Evolutionary conservation across 441 rosid species (phyloP).

Genomic region (Erysimum pusillum): DNA sequence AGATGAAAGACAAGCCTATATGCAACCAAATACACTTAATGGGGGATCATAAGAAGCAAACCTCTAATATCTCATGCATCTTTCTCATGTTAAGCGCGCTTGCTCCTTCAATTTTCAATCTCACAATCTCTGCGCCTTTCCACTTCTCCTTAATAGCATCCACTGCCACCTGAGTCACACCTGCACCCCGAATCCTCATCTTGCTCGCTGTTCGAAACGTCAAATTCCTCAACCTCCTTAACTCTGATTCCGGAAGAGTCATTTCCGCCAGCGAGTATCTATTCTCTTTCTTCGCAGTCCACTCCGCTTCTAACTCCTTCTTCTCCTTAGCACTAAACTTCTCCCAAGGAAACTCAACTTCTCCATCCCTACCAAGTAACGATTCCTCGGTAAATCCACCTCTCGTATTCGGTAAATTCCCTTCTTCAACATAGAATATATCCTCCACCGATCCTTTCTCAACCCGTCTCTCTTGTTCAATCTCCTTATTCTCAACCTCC

Average conservation of each 20-base stretch:
- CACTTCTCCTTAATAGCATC: slow-evolving; percentile 77
- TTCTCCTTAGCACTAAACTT: slow-evolving; percentile 58
- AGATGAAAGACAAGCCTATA: slow-evolving; percentile 25
- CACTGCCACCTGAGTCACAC: slow-evolving; percentile 78
- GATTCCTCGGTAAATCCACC: slow-evolving; percentile 76
- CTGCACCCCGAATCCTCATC: slow-evolving; percentile 68
- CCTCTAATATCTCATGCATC: slow-evolving; percentile 94
- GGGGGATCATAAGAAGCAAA: slow-evolving; percentile 50
- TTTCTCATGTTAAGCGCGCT: slow-evolving; percentile 90
- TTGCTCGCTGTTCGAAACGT: slow-evolving; percentile 68
- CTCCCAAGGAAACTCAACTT: slow-evolving; percentile 88
- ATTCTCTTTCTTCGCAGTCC: slow-evolving; percentile 64
- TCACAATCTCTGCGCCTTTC: slow-evolving; percentile 81
- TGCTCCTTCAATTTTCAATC: slow-evolving; percentile 87
- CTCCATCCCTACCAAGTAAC: slow-evolving; percentile 57
- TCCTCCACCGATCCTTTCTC: slow-evolving; percentile 90
- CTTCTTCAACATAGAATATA: slow-evolving; percentile 79
- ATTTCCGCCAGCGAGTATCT: slow-evolving; percentile 76
- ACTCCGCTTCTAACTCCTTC: slow-evolving; percentile 53
- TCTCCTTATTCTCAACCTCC: slow-evolving; percentile 48
- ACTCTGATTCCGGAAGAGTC: slow-evolving; percentile 86
- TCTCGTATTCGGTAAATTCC: slow-evolving; percentile 66
- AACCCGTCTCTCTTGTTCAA: slow-evolving; percentile 56
- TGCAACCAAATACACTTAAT: slow-evolving; percentile 12
- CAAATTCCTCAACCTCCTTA: slow-evolving; percentile 85